phyloP scores from a whole-genome alignment of 371 early-diverging fungal species.

The Zychaea mexicana region DNA sequence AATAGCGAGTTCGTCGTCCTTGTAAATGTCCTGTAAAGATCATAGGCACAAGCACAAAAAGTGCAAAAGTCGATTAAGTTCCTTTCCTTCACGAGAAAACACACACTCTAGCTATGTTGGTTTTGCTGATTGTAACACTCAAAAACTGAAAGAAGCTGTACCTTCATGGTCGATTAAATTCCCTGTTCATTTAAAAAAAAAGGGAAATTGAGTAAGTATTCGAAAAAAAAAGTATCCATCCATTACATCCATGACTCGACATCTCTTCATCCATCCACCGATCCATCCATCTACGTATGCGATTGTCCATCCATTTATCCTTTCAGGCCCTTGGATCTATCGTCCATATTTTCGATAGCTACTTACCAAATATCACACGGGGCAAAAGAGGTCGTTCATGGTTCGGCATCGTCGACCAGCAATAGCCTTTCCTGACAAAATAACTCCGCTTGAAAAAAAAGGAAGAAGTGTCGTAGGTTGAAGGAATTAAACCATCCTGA shows the following conservation, averaged over 20 bases:
- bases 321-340: background rate
- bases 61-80: background rate
- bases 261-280: background rate
- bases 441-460: slow-evolving; percentile 1
- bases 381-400: background rate
- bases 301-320: background rate
- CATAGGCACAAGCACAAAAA: background rate
- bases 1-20: slow-evolving; percentile 80
- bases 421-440: background rate
- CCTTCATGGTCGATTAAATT: slow-evolving; percentile 14
- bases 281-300: background rate
- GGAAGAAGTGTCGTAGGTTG: too few species aligned
- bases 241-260: too few species aligned
- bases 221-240: background rate
- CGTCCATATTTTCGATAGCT: background rate
- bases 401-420: background rate
- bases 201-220: background rate
- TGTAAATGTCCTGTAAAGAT: slow-evolving; percentile 72
- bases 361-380: slow-evolving; percentile 3
- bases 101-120: too few species aligned
- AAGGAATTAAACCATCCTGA: too few species aligned
- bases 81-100: background rate
- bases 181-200: background rate
- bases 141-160: too few species aligned
- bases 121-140: background rate